A percentile compares a stretch with the other conserved stretches of the same genome.
Evolutionary conservation across 805 yeast species (phyloP).

Genomic region (Debaryomyces castellii): DNA sequence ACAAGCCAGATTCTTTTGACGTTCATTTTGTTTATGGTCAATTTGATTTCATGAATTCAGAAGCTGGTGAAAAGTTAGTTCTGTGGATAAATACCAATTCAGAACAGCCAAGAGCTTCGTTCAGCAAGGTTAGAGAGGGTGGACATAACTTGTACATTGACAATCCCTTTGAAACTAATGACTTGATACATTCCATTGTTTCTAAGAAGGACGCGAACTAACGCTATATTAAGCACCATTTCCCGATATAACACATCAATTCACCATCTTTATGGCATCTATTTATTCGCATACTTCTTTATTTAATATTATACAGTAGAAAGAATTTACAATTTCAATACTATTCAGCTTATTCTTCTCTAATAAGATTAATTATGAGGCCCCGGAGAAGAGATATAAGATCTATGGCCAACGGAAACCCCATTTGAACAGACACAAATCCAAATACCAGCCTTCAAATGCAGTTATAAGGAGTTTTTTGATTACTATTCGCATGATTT

Average conservation of each 20-base stretch:
- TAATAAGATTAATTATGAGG: no score
- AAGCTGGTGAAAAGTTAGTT: conserved; percentile 47
- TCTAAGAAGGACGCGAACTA: conserved; percentile 1
- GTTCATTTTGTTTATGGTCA: conserved; percentile 62
- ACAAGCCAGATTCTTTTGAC: conserved; percentile 19
- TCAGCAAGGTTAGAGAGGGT: conserved; percentile 31
- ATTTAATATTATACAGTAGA: background rate
- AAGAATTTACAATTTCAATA: no score
- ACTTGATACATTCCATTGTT: conserved; percentile 13
- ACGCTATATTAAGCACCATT: background rate
- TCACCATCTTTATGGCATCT: no score
- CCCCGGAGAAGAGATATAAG: no score
- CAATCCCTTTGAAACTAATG: conserved; percentile 44
- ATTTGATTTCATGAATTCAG: conserved; percentile 70
- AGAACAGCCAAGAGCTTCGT: conserved; percentile 18
- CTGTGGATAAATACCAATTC: conserved; percentile 17
- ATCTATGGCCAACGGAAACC: no score
- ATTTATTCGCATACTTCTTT: conserved; percentile 1
- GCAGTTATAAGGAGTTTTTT: no score
- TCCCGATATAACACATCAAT: no score
- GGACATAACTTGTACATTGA: conserved; percentile 47
- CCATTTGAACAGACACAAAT: no score
- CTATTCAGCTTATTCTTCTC: no score
- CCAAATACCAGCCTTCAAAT: no score
- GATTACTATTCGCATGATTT: no score